Percentiles rank a stretch among this genome's conserved stretches.
Evolutionary conservation across 2,329 filamentous ascomycete species (phyloP).

Genomic region (Fusarium sp.): DNA sequence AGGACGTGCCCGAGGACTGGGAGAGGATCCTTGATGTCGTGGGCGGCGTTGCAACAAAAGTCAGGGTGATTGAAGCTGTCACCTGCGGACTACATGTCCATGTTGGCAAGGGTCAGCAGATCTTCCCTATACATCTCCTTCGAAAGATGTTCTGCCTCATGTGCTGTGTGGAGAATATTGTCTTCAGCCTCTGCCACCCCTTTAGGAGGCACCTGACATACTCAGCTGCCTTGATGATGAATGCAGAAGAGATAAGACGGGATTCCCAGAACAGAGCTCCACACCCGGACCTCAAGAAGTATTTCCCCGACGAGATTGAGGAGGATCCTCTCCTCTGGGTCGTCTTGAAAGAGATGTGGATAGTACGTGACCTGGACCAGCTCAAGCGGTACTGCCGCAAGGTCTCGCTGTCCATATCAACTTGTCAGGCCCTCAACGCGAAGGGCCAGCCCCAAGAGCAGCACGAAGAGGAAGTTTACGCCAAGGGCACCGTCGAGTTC

Average conservation of each 20-base stretch:
- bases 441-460: not conserved
- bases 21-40: constrained; percentile 29
- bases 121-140: constrained; percentile 8
- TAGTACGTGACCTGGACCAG: not conserved
- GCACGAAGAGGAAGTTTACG: not conserved
- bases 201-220: not conserved
- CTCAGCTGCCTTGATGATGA: not conserved
- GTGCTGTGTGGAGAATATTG: constrained; percentile 26
- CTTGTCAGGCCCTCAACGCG: not conserved
- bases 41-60: constrained; percentile 16
- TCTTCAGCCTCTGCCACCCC: constrained; percentile 27
- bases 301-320: constrained; percentile 1
- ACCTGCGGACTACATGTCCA: constrained; percentile 34
- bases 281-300: constrained; percentile 18
- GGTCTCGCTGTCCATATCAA: constrained; percentile 5
- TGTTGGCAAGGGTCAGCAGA: constrained; percentile 25
- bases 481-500: constrained; percentile 32
- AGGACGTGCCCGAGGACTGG: constrained; percentile 26
- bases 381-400: not conserved
- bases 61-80: constrained; percentile 9
- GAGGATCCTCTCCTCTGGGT: not conserved
- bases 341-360: constrained; percentile 25
- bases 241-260: not conserved
- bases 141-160: constrained; percentile 26
- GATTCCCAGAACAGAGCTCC: not conserved